A percentile compares a stretch with the other conserved stretches of the same genome.
Conservation (phyloP, 306 rosid species). For the Vigna radiata region DNA sequence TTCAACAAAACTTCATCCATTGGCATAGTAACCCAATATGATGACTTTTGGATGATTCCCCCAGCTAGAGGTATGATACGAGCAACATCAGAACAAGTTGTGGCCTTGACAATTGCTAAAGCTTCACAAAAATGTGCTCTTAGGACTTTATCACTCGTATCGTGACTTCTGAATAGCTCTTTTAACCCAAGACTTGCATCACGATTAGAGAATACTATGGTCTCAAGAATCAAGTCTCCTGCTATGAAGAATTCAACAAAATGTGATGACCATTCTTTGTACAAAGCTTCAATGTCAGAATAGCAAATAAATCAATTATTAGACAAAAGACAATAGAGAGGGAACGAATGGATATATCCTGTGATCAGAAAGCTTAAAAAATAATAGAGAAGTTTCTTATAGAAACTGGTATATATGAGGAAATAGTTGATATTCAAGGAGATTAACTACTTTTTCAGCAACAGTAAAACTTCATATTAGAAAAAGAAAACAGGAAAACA, state of each 20-base stretch:
- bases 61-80: conserved; percentile 49
- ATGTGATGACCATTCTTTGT: conserved; percentile 27
- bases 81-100: conserved; percentile 56
- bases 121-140: conserved; percentile 68
- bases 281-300: conserved; percentile 8
- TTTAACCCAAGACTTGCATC: conserved; percentile 68
- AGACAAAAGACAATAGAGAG: conserved; percentile 3
- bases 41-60: conserved; percentile 50
- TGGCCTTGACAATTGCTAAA: conserved; percentile 63
- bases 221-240: conserved; percentile 55
- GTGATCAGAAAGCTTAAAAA: conserved; percentile 4
- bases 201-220: conserved; percentile 35
- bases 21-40: conserved; percentile 55
- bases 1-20: conserved; percentile 73
- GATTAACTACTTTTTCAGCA: no score
- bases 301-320: conserved; percentile 8
- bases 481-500: no score
- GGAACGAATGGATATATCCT: conserved; percentile 12
- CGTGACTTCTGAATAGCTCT: conserved; percentile 63
- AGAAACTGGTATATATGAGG: no score
- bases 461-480: no score
- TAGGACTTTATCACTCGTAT: conserved; percentile 52
- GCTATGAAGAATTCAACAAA: conserved; percentile 46
- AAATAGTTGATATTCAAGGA: no score
- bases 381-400: background rate